Evolutionary conservation across 768 basidiomycete species (phyloP).

Genomic region (Boletus vermiculosoides): DNA sequence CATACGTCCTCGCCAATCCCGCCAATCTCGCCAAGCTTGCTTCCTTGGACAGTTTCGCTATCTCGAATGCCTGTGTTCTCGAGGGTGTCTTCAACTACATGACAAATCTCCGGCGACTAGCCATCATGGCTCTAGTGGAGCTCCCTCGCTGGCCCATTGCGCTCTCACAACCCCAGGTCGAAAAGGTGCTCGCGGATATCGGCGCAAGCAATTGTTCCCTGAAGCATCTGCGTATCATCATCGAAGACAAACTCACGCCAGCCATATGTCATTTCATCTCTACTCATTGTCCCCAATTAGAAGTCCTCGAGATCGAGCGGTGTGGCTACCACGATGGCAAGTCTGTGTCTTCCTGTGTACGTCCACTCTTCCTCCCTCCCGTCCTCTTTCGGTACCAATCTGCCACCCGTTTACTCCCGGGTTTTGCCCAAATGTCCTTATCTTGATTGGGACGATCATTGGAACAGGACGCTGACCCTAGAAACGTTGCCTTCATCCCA

Average conservation of each 20-base stretch:
- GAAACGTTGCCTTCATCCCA: conserved; percentile 28
- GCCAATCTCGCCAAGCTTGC: conserved; percentile 30
- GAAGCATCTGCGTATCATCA: conserved; percentile 34
- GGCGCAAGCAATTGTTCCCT: conserved; percentile 34
- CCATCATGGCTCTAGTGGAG: conserved; percentile 35
- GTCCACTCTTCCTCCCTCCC: conserved; percentile 23
- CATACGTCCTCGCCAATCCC: conserved; percentile 17
- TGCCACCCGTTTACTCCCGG: conserved; percentile 12
- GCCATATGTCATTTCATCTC: conserved; percentile 30
- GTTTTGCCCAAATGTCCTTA: conserved; percentile 13
- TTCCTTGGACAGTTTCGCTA: conserved; percentile 34
- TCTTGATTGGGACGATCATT: conserved; percentile 24
- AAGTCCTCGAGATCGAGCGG: conserved; percentile 35
- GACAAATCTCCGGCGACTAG: conserved; percentile 28
- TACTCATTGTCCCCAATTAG: conserved; percentile 30
- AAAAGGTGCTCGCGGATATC: conserved; percentile 28
- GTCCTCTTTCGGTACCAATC: conserved; percentile 6
- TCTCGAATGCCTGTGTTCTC: conserved; percentile 36
- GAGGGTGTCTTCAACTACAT: conserved; percentile 31
- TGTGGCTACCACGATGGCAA: conserved; percentile 39
- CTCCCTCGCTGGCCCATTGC: conserved; percentile 38
- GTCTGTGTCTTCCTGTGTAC: conserved; percentile 35
- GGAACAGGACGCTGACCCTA: conserved; percentile 31
- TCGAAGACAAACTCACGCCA: conserved; percentile 37
- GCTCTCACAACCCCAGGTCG: conserved; percentile 34